A percentile compares a stretch with the other conserved stretches of the same genome.
Evolutionary conservation across 495 filamentous ascomycete species (phyloP).

Genomic region (Apodospora peruviana): DNA sequence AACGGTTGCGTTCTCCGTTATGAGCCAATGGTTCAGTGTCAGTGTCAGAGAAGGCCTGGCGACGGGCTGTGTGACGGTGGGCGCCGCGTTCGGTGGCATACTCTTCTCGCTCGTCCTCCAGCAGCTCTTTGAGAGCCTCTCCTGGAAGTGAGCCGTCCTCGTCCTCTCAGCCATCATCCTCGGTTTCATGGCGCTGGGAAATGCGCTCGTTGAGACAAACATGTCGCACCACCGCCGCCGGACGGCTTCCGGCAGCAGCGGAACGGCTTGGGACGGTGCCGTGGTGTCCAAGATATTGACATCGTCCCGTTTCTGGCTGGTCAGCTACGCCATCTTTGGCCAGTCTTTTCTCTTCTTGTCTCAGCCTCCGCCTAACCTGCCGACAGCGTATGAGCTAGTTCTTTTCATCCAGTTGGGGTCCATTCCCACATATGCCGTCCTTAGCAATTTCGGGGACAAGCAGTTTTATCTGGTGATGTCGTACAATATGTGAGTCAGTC

Average conservation of each 20-base stretch:
- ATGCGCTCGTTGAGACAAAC: slow-evolving; percentile 20
- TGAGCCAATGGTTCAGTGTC: slow-evolving; percentile 24
- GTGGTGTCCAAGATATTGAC: slow-evolving; percentile 1
- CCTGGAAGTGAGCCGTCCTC: slow-evolving; percentile 13
- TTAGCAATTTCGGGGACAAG: slow-evolving; percentile 12
- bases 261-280: not conserved
- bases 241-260: not conserved
- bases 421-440: slow-evolving; percentile 23
- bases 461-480: slow-evolving; percentile 27
- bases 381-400: slow-evolving; percentile 16
- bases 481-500: slow-evolving; percentile 24
- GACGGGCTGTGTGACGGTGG: slow-evolving; percentile 21
- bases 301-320: slow-evolving; percentile 20
- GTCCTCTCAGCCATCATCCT: slow-evolving; percentile 12
- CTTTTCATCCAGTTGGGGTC: slow-evolving; percentile 30
- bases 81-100: slow-evolving; percentile 25
- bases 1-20: slow-evolving; percentile 20
- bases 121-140: slow-evolving; percentile 16
- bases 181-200: slow-evolving; percentile 12
- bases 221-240: not conserved
- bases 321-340: slow-evolving; percentile 22
- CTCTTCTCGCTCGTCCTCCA: slow-evolving; percentile 25
- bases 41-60: slow-evolving; percentile 11
- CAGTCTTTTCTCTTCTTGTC: slow-evolving; percentile 3
- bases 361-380: not conserved